A percentile compares a stretch with the other conserved stretches of the same genome.
Conservation (phyloP, 805 yeast genomes). For the Kuraishia molischiana region DNA sequence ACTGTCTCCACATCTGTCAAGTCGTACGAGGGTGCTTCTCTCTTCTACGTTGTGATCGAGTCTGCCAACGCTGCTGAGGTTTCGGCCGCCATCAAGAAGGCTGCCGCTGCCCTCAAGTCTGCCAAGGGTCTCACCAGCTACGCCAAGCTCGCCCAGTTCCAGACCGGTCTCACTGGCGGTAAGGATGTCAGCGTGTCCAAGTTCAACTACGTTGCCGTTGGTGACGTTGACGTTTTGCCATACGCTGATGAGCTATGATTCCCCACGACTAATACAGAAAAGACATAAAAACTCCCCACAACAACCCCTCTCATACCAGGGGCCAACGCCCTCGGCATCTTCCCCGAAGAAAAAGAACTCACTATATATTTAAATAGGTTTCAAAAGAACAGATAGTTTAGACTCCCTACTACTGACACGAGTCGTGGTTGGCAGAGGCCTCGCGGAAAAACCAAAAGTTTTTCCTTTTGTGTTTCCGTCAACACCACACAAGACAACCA, state of each 20-base stretch:
- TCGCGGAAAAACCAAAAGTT: too few species aligned
- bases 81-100: conserved; percentile 48
- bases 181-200: conserved; percentile 33
- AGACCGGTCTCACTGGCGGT: conserved; percentile 28
- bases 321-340: too few species aligned
- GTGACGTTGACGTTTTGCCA: conserved; percentile 81
- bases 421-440: too few species aligned
- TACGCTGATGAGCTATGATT: conserved; percentile 76
- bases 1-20: conserved; percentile 40
- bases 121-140: conserved; percentile 53
- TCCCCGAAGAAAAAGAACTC: too few species aligned
- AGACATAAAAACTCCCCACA: too few species aligned
- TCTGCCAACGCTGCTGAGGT: conserved; percentile 52
- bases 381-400: too few species aligned
- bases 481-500: too few species aligned
- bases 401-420: background rate
- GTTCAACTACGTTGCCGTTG: conserved; percentile 83
- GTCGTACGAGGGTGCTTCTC: conserved; percentile 70
- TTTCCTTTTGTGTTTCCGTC: too few species aligned
- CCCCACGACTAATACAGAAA: background rate
- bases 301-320: too few species aligned
- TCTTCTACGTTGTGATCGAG: conserved; percentile 62
- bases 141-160: conserved; percentile 39
- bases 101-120: conserved; percentile 40
- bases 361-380: too few species aligned